Conservation (phyloP, 2,329 filamentous ascomycete genomes). For the Cercospora sesami region DNA sequence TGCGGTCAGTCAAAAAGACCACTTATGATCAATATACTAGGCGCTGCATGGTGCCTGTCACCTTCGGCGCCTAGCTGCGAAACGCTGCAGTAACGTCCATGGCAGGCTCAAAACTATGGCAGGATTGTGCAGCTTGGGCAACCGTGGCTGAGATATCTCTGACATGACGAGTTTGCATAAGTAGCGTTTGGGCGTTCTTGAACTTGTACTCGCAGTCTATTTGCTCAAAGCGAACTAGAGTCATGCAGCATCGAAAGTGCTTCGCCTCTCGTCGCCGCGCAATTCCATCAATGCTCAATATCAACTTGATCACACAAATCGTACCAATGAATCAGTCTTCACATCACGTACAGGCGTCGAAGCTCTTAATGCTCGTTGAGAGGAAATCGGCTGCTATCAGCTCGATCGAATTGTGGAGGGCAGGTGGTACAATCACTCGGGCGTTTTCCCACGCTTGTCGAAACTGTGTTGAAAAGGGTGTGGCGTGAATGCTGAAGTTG, state of each 20-base stretch:
- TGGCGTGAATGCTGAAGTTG: not conserved
- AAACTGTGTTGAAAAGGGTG: not conserved
- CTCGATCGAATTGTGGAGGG: not conserved
- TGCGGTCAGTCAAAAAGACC: too few species aligned
- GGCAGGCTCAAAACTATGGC: too few species aligned
- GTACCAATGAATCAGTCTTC: not conserved
- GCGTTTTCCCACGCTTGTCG: not conserved
- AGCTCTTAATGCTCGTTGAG: not conserved
- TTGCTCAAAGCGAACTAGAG: not conserved
- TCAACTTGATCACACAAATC: not conserved
- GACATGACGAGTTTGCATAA: too few species aligned
- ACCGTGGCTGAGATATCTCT: too few species aligned
- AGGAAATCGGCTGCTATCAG: not conserved
- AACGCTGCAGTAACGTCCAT: too few species aligned
- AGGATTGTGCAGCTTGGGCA: too few species aligned
- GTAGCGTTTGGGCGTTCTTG: too few species aligned
- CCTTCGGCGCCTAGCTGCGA: too few species aligned
- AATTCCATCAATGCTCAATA: not conserved
- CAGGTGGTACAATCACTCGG: not conserved
- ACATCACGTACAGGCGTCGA: not conserved
- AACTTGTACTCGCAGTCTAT: not conserved
- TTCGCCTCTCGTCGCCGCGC: not conserved
- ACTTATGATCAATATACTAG: too few species aligned
- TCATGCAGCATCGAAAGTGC: not conserved
- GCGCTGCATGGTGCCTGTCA: too few species aligned